Evolutionary conservation across 2,329 filamentous ascomycete species (phyloP), one percentile per base, ranked within the genome.

Genomic region (Neonectria coccinea): DNA sequence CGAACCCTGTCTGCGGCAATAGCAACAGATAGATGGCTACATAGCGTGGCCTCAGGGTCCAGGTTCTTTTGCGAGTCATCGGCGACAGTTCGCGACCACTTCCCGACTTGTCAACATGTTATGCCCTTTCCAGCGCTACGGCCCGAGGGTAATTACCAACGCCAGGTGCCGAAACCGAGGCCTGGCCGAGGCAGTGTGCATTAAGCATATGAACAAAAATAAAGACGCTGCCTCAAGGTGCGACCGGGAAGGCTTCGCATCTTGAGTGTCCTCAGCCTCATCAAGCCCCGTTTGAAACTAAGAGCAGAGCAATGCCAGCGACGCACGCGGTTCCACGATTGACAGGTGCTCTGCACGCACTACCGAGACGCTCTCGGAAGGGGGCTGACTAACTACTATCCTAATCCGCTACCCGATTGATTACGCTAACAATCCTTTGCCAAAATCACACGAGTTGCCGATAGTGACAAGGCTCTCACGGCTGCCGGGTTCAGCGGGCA

Each of bases 1-100:
- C 55, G 58, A 51, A 42, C 44, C 44, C 56, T 50, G 31, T 41
- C 52, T 20, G 59, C 52, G 22, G 52, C 45, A 22, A 62, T 52
- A 53, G 64, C 56, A 65, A 14, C 64, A 62, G 29, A 54, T 66
- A 70, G 58, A 67, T 65, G 50, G 25, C 33, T 48, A 61, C 65
- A 56, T 44, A 65, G 60, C 59, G 53, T 59, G 22, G 59, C 57
- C 50, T 59, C 27, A 56, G 59, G 27, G 45, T 56, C 29, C 25
- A 20, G 61, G 61, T 56, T 51, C 61, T 56, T 48, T 44, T 41
- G 61, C 16, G 29, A 22, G 52, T 25, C 44, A 22, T 58, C 42
- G 27, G 51, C 51, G 60, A 45, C 56, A 47, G 45, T 45, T 55
- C 41, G 44, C 51, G 61, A 51, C 56, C 61, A 55, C 56, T 56